phyloP scores from a whole-genome alignment of 495 filamentous ascomycete genomes.

The Xylaria curta region DNA sequence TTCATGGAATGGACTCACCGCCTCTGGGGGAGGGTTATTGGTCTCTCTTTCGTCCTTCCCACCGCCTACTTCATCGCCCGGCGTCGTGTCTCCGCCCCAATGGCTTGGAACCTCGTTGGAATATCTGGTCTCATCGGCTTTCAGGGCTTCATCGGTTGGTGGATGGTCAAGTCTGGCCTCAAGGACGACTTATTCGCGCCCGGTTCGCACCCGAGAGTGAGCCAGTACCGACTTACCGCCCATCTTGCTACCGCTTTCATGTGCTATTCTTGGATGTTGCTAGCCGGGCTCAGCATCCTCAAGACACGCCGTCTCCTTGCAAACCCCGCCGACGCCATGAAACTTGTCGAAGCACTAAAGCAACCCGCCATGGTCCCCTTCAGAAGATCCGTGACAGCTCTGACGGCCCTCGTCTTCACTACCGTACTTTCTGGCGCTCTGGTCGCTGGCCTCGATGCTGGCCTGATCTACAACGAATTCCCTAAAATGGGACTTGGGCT shows the following conservation, averaged over 20 bases:
- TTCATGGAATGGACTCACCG: slow-evolving; percentile 99
- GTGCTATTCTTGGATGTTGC: slow-evolving; percentile 92
- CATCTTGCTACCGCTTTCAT: slow-evolving; percentile 89
- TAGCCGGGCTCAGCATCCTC: slow-evolving; percentile 85
- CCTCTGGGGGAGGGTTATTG: slow-evolving; percentile 92
- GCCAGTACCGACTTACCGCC: slow-evolving; percentile 88
- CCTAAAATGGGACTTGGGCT: slow-evolving; percentile 89
- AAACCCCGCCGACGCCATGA: slow-evolving; percentile 62
- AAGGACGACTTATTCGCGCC: slow-evolving; percentile 93
- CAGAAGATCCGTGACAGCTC: slow-evolving; percentile 72
- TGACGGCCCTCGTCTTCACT: slow-evolving; percentile 79
- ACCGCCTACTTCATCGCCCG: slow-evolving; percentile 86
- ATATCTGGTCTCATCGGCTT: slow-evolving; percentile 91
- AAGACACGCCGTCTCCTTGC: slow-evolving; percentile 72
- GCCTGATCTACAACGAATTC: slow-evolving; percentile 97
- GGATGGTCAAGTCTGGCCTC: slow-evolving; percentile 97
- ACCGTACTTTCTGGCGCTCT: slow-evolving; percentile 93
- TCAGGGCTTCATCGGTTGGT: slow-evolving; percentile 96
- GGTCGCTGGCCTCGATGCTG: slow-evolving; percentile 93
- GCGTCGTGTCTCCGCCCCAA: slow-evolving; percentile 76
- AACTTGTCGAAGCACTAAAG: slow-evolving; percentile 63
- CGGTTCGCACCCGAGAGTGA: slow-evolving; percentile 88
- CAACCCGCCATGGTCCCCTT: slow-evolving; percentile 72
- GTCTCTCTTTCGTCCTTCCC: slow-evolving; percentile 85
- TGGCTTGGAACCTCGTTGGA: slow-evolving; percentile 77